Evolutionary conservation across 371 early-diverging fungal species (phyloP).

Genomic region (Haplosporangium sp.): DNA sequence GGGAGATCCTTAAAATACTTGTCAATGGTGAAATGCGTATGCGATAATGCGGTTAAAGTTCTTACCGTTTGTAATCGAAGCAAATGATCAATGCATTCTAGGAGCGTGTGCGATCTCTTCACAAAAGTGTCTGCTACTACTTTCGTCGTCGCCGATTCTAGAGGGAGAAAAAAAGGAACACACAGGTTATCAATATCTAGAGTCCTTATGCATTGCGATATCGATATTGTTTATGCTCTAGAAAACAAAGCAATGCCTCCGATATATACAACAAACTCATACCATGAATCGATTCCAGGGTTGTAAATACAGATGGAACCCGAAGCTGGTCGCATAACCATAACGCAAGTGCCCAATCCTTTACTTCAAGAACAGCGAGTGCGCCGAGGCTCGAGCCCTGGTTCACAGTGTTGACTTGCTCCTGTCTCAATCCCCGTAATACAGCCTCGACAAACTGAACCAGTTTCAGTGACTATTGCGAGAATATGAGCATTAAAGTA

Average conservation of each 20-base stretch:
- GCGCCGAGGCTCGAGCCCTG: not conserved
- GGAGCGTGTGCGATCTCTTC: not conserved
- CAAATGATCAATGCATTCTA: slow-evolving; percentile 27
- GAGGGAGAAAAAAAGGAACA: not conserved
- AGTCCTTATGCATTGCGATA: too few species aligned
- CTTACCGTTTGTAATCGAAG: slow-evolving; percentile 30
- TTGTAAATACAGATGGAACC: slow-evolving; percentile 31
- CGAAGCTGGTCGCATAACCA: slow-evolving; percentile 45
- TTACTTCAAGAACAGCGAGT: not conserved
- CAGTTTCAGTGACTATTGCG: too few species aligned
- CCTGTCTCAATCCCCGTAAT: not conserved
- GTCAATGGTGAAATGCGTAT: too few species aligned
- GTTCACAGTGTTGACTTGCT: not conserved
- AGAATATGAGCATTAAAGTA: too few species aligned
- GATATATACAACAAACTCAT: not conserved
- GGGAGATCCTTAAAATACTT: not conserved
- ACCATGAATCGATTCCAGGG: slow-evolving; percentile 21
- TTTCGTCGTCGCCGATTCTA: slow-evolving; percentile 18
- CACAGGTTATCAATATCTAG: not conserved
- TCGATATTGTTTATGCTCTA: not conserved
- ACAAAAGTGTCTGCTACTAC: slow-evolving; percentile 19
- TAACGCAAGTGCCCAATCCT: slow-evolving; percentile 34
- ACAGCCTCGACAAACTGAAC: not conserved
- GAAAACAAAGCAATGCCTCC: not conserved
- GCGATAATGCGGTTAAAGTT: too few species aligned